Base-by-base conservation (phyloP, 495 filamentous ascomycete species). In the Talaromyces nanjingensis region DNA sequence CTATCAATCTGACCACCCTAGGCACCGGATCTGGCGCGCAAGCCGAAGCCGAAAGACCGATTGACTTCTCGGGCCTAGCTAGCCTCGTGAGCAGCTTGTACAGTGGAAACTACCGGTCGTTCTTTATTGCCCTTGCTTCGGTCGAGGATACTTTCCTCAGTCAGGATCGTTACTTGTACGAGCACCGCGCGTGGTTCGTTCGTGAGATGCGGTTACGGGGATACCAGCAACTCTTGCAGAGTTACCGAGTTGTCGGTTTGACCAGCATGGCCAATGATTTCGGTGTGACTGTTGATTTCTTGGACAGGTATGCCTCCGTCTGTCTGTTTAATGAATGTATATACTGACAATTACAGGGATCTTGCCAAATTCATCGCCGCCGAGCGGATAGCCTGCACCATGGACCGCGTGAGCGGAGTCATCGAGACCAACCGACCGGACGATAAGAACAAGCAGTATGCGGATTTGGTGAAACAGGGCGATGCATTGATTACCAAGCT, bases 401-500 rank as follows among this genome's bases (percentile, higher is more conserved):
- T 98, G 68, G 94, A 98, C 79, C 91, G 94, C 55, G 96, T 98
- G 65, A 92, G 94, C 67, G 93, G 92, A 42, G 90, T 98, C 71
- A 97, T 98, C 70, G 96, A 98, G 82, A 98, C 93, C 27, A 96
- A 96, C 77, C 83, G 96, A 59, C 93, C 94, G 4, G 96, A 97
- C 71, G 92, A 96, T 75, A 98, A 98, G 85, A 97, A 97, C 82
- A 96, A 96, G 81, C 94, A 98, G 76, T 98, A 98, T 74, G 86
- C 92, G 58, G 94, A 97, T 70, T 91, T 97, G 37, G 91, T 98
- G 58, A 94, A 93, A 81, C 93, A 97, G 70, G 94, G 94, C 29
- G 94, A 98, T 77, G 87, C 93, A 69, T 78, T 98, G 57, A 97
- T 98, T 74, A 98, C 96, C 65, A 98, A 98, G 82, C 81, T 98